phyloP scores from a whole-genome alignment of 306 rosid species.

The Begonia loranthoides region DNA sequence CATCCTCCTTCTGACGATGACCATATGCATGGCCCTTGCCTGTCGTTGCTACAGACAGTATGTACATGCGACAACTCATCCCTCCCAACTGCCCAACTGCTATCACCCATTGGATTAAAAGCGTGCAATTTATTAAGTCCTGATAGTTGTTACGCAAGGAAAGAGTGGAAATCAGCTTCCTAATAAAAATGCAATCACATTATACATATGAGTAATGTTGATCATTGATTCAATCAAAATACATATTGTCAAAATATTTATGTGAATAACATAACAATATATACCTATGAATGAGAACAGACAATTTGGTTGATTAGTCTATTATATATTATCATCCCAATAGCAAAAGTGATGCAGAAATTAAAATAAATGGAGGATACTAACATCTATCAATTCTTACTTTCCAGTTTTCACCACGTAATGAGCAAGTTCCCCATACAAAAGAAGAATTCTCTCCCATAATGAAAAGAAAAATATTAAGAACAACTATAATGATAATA shows the following conservation, averaged over 20 bases:
- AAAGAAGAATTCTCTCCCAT: no score
- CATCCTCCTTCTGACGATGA: slow-evolving; percentile 47
- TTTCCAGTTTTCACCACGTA: no score
- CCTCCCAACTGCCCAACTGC: slow-evolving; percentile 19
- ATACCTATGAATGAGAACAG: background rate
- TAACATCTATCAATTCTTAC: no score
- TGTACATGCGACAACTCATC: slow-evolving; percentile 16
- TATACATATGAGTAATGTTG: background rate
- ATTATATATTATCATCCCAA: background rate
- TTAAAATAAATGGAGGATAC: no score
- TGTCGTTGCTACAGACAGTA: slow-evolving; percentile 12
- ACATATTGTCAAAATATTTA: background rate
- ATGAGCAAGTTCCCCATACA: no score
- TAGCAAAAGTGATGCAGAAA: background rate
- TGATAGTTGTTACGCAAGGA: slow-evolving; percentile 15
- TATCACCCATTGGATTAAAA: slow-evolving; percentile 39
- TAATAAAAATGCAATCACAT: background rate
- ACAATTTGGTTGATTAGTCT: background rate
- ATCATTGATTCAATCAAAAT: background rate
- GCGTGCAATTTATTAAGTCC: slow-evolving; percentile 35
- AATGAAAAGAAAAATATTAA: no score
- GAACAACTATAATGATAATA: no score
- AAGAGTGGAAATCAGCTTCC: slow-evolving; percentile 4
- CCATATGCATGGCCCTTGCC: slow-evolving; percentile 44
- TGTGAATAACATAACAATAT: background rate